A percentile compares a stretch with the other conserved stretches of the same genome.
These are phyloP conservation scores for Termitomyces titanicus DNA, from an alignment of 768 basidiomycete genomes.

Conservation along the genomic window DNA sequence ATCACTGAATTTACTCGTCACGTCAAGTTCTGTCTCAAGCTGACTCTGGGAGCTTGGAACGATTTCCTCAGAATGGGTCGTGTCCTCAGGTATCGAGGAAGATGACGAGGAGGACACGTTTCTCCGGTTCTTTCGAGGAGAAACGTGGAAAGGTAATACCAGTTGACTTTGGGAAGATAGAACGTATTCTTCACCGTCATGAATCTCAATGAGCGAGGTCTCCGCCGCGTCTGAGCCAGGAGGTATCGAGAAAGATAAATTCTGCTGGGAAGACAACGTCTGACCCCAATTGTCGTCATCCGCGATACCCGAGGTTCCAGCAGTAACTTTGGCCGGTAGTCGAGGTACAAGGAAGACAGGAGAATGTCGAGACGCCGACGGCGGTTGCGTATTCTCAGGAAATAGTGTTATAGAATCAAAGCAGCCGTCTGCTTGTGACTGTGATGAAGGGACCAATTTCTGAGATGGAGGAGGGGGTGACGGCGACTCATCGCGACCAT, in stretches of 20 bases:
- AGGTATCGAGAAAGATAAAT: not conserved
- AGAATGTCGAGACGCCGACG: not conserved
- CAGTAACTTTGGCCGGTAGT: not conserved
- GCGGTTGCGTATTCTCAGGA: not conserved
- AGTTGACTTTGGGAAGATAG: slow-evolving; percentile 35
- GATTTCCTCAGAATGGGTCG: slow-evolving; percentile 17
- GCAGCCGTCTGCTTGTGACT: slow-evolving; percentile 24
- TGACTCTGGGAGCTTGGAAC: slow-evolving; percentile 47
- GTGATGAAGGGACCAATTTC: slow-evolving; percentile 31
- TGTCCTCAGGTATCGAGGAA: slow-evolving; percentile 5
- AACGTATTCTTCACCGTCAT: slow-evolving; percentile 19
- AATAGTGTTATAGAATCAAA: not conserved
- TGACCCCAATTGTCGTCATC: not conserved
- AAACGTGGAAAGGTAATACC: slow-evolving; percentile 18
- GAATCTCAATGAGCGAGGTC: not conserved
- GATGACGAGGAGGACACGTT: not conserved
- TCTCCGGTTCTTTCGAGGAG: slow-evolving; percentile 16
- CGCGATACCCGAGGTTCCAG: not conserved
- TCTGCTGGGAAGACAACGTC: not conserved
- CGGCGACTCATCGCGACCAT: not conserved
- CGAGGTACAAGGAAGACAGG: slow-evolving; percentile 2
- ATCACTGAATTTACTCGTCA: slow-evolving; percentile 9
- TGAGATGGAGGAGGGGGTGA: slow-evolving; percentile 3
- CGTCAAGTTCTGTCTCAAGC: slow-evolving; percentile 31
- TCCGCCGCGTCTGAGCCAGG: not conserved